A percentile compares a stretch with the other conserved stretches of the same genome.
phyloP scores from a whole-genome alignment of 495 filamentous ascomycete genomes.

The Daldinia decipiens region DNA sequence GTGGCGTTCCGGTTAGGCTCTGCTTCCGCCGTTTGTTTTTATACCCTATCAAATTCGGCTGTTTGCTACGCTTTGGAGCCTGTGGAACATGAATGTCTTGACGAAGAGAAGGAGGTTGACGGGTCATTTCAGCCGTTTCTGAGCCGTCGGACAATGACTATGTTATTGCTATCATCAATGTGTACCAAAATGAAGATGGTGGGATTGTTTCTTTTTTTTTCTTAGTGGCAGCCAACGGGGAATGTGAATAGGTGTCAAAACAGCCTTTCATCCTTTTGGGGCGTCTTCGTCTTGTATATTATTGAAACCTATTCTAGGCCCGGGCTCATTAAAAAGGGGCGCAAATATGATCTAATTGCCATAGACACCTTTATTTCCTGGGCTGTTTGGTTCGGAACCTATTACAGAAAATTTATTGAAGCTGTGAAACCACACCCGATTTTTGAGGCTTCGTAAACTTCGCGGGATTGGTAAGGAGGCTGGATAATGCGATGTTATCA shows the following conservation, averaged over 20 bases:
- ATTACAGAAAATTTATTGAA: conserved; percentile 28
- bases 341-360: conserved; percentile 44
- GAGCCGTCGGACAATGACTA: conserved; percentile 41
- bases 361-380: conserved; percentile 7
- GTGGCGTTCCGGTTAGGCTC: conserved; percentile 47
- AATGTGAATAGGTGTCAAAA: conserved; percentile 36
- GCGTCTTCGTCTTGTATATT: conserved; percentile 48
- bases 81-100: conserved; percentile 47
- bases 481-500: conserved; percentile 11
- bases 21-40: conserved; percentile 45
- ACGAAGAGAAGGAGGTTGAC: conserved; percentile 42
- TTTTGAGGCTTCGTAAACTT: conserved; percentile 2
- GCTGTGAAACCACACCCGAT: conserved; percentile 36
- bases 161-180: conserved; percentile 40
- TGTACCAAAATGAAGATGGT: conserved; percentile 33
- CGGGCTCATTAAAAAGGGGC: conserved; percentile 32
- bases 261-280: conserved; percentile 24
- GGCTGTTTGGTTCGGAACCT: conserved; percentile 8
- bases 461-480: conserved; percentile 3
- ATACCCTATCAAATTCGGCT: conserved; percentile 47
- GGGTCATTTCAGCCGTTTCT: conserved; percentile 40
- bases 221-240: conserved; percentile 23
- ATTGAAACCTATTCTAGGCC: conserved; percentile 40
- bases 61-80: conserved; percentile 45
- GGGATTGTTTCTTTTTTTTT: conserved; percentile 29